These are phyloP conservation scores for Metschnikowia arizonensis DNA, from an alignment of 805 yeast species.

Conservation along the genomic window DNA sequence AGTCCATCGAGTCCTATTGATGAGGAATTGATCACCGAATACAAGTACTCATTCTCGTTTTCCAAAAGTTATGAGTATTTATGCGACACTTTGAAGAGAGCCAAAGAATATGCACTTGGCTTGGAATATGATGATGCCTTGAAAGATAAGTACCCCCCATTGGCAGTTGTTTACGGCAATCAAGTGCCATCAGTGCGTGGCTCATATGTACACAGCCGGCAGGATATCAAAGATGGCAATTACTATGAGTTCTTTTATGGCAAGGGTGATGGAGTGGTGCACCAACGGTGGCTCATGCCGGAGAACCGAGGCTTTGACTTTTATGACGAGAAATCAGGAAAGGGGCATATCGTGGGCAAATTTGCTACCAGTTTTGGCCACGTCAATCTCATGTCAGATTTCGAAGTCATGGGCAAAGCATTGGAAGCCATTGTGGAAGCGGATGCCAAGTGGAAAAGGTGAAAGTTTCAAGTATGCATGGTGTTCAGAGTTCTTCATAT, in stretches of 20 bases:
- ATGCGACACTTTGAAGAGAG: constrained; percentile 52
- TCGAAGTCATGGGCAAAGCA: constrained; percentile 68
- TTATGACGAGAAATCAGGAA: constrained; percentile 27
- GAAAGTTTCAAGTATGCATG: neutral
- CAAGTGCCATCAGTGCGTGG: constrained; percentile 83
- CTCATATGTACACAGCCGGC: constrained; percentile 55
- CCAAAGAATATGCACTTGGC: constrained; percentile 55
- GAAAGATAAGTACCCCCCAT: constrained; percentile 63
- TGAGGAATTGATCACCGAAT: constrained; percentile 10
- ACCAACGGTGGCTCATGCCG: constrained; percentile 79
- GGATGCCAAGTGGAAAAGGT: constrained; percentile 40
- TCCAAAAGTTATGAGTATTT: constrained; percentile 66
- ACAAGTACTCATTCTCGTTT: constrained; percentile 30
- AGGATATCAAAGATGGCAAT: constrained; percentile 66
- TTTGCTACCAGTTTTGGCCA: constrained; percentile 68
- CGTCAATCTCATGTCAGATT: constrained; percentile 72
- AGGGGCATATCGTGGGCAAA: constrained; percentile 60
- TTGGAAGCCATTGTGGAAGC: constrained; percentile 57
- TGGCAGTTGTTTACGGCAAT: constrained; percentile 78
- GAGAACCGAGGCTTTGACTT: constrained; percentile 56
- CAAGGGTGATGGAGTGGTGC: constrained; percentile 91
- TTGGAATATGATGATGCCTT: constrained; percentile 51
- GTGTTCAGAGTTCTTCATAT: constrained; percentile 45
- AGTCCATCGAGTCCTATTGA: constrained; percentile 12
- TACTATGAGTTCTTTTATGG: constrained; percentile 79